Base-by-base conservation (phyloP, 352 stramenopile species). In the Globisporangium parvum region DNA sequence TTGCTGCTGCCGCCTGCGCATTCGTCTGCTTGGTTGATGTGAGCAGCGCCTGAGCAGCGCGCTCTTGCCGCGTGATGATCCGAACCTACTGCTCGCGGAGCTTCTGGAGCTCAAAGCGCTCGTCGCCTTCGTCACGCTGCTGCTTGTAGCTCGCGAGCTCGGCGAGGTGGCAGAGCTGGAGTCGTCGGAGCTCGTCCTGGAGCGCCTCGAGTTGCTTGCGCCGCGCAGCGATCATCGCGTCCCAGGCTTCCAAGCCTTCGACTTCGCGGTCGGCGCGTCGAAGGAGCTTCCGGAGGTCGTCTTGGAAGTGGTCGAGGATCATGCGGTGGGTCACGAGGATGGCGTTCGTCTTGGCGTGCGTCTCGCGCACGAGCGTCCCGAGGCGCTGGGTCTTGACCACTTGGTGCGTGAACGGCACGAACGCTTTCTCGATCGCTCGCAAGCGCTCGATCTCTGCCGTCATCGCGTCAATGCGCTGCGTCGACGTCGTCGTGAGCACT, bases 401-500 rank as follows among this genome's bases (percentile, higher is more conserved):
- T 23, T 90, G 77, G 49, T 91, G 83, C 0, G 60, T 90, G 59
- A 91, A 93, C 2, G 83, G 77, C 24, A 91, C 77, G 40, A 91
- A 88, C 3, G 78, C 77, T 53, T 77, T 80, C 59, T 91, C 78
- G 18, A 93, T 80, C 2, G 66, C 54, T 0, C 64, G 73, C 17
- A 93, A 62, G 0, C 83, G 75, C 6, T 69, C 57, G 18, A 93
- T 81, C 53, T 93, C 83, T 0, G 67, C 60, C 11, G 69, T 76
- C 77, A 93, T 85, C 18, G 82, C 72, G 6, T 74, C 62, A 21
- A 89, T 91, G 2, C 69, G 69, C 46, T 67, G 47, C 15, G 76
- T 78, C 2, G 77, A 91, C 15, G 67, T 75, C 14, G 62, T 54
- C 18, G 74, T 67, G 8, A 91, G 57, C 2, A 39, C 48, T 8